Evolutionary conservation across 441 rosid genomes (phyloP).

Genomic region (Pelargonium fulgidum): DNA sequence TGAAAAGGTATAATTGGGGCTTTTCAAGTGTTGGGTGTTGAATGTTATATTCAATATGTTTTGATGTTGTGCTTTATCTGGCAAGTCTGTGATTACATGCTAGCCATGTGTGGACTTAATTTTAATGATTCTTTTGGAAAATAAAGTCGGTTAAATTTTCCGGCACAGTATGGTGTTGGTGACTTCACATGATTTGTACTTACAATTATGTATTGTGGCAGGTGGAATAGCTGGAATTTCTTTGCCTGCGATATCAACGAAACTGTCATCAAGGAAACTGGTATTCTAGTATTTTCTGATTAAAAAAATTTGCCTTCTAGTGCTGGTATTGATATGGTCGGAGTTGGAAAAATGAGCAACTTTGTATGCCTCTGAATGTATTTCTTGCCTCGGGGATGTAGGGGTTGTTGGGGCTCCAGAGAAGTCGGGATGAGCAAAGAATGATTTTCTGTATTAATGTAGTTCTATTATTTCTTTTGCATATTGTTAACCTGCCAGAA

Average conservation of each 20-base stretch:
- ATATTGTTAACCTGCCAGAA: no score
- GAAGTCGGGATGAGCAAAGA: no score
- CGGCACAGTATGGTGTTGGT: neutral
- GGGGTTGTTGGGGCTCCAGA: no score
- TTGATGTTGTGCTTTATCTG: neutral
- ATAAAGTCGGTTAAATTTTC: neutral
- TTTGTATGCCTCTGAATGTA: neutral
- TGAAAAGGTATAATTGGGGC: neutral
- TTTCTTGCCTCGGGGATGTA: neutral
- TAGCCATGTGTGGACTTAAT: neutral
- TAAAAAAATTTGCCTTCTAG: neutral
- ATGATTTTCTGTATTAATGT: no score
- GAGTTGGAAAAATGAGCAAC: neutral
- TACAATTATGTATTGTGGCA: conserved; percentile 28
- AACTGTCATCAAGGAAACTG: conserved; percentile 73
- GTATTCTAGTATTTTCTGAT: conserved; percentile 24
- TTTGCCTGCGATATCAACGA: conserved; percentile 84
- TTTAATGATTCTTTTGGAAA: neutral
- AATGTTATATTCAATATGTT: neutral
- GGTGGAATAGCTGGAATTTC: conserved; percentile 99
- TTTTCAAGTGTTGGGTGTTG: neutral
- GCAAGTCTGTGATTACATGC: neutral
- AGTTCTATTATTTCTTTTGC: no score
- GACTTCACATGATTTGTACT: conserved; percentile 5
- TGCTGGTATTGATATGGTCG: neutral